Evolutionary conservation across 2,329 filamentous ascomycete genomes (phyloP), one percentile per base, ranked within the genome.

Genomic region (Proliferodiscus dingleyae): DNA sequence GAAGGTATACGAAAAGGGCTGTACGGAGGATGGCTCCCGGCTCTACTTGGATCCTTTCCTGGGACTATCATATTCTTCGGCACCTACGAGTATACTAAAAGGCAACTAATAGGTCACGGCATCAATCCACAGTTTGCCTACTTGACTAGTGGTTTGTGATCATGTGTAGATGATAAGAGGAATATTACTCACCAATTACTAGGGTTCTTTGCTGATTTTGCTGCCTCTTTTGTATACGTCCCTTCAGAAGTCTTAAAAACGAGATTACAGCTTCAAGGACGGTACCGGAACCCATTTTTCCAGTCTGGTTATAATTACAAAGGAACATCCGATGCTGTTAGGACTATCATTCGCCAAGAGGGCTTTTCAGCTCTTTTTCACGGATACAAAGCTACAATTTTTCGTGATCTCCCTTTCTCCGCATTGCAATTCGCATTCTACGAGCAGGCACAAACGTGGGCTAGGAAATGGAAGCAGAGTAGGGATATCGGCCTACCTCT

Each of bases 231-330:
- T 49, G 78, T 96, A 49, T 98, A 98, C 63, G 94, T 98, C 4
- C 94, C 93, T 3, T 95, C 91, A 10, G 94, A 98, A 68, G 93
- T 98, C 4, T 77, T 98, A 56, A 98, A 98, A 68, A 98, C 93
- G n/a, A 83, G 93, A 19, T 73, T 97, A 39, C 93, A 98, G 64
- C 77, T 98, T 5, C 93, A 98, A 66, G 94, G 93, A 41, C 87
- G 88, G 49, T 86, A 89, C 70, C 95, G 97, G 68, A 98, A 98
- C 62, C 90, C 93, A 1, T 86, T 83, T 68, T 97, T 97, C 71
- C 74, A 82, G 38, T 95, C 89, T 0, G 93, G 93, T 46, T 98
- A 98, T 70, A 98, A 98, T 66, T 98, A 98, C 66, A 85, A 83
- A 58, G 84, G 83, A 33, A 95, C 88, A 2, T 66, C 83, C 43